Percentiles rank a stretch among this genome's conserved stretches.
Evolutionary conservation across 257 asterid species (phyloP).

Genomic region (Catharanthus roseus): DNA sequence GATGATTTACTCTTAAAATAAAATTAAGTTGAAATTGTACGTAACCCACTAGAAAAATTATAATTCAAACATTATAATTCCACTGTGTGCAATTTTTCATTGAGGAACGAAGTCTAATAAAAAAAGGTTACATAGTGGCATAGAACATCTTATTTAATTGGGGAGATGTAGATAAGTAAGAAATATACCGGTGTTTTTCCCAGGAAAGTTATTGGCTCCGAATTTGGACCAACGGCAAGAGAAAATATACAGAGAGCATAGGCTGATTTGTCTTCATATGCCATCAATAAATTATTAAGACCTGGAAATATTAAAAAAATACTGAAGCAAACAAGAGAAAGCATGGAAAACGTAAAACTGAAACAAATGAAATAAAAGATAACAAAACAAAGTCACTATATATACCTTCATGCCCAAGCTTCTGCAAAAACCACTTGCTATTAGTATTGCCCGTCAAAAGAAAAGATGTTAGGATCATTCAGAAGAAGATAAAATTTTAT

Average conservation of each 20-base stretch:
- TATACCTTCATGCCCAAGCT: slow-evolving; percentile 88
- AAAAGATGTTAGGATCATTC: slow-evolving; percentile 13
- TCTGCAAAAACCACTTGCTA: slow-evolving; percentile 96
- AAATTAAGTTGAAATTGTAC: neutral
- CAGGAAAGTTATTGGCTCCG: slow-evolving; percentile 72
- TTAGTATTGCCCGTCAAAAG: slow-evolving; percentile 20
- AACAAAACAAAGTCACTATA: neutral
- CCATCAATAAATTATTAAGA: slow-evolving; percentile 81
- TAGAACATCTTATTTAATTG: neutral
- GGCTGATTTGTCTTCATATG: slow-evolving; percentile 92
- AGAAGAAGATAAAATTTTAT: neutral
- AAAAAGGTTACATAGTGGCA: neutral
- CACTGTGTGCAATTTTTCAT: neutral
- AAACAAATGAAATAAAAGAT: neutral
- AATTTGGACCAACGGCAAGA: slow-evolving; percentile 75
- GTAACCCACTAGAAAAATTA: too few species aligned
- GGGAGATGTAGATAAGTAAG: neutral
- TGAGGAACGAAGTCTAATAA: neutral
- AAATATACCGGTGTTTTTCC: slow-evolving; percentile 71
- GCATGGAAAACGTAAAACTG: neutral
- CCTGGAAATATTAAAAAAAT: slow-evolving; percentile 39
- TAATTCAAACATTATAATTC: neutral
- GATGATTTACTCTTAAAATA: too few species aligned
- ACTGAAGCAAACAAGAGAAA: neutral
- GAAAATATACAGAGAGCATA: slow-evolving; percentile 93